phyloP scores from a whole-genome alignment of 1,284 basidiomycete genomes.

The Neotropicomus parvogracilis region DNA sequence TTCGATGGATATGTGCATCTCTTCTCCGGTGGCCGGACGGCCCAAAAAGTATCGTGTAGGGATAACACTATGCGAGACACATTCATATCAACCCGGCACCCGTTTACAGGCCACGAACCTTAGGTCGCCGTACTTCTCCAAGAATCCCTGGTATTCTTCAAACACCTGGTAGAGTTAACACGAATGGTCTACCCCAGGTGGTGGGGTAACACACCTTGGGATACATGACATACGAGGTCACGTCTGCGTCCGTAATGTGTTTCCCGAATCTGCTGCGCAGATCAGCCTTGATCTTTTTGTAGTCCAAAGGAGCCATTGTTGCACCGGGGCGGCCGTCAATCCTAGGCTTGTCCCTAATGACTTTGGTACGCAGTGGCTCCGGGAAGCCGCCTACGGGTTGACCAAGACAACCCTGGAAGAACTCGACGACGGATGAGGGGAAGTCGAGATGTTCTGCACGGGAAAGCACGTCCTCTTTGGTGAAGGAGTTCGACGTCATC shows the following conservation, averaged over 20 bases:
- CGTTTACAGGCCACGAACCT: conserved; percentile 48
- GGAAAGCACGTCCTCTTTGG: conserved; percentile 82
- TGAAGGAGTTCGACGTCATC: conserved; percentile 95
- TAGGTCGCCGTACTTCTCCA: conserved; percentile 94
- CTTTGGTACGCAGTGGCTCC: conserved; percentile 86
- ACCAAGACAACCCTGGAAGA: conserved; percentile 97
- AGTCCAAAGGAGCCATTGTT: conserved; percentile 84
- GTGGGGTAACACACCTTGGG: conserved; percentile 61
- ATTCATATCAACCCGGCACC: conserved; percentile 17
- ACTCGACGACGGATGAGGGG: conserved; percentile 94
- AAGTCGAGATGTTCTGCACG: conserved; percentile 92
- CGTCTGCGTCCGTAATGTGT: conserved; percentile 90
- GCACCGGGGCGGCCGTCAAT: conserved; percentile 93
- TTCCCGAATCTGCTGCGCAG: conserved; percentile 92
- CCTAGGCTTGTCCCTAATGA: conserved; percentile 92
- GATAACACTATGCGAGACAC: conserved; percentile 58
- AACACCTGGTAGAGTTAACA: conserved; percentile 64
- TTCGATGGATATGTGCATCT: conserved; percentile 96
- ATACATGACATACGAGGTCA: conserved; percentile 95
- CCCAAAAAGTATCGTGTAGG: conserved; percentile 98
- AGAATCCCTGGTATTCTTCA: conserved; percentile 93
- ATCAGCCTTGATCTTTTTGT: conserved; percentile 94
- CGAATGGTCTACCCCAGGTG: conserved; percentile 11
- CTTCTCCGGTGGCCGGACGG: conserved; percentile 88
- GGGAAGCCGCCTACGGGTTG: conserved; percentile 98